Evolutionary conservation across 768 basidiomycete genomes (phyloP).

Genomic region (Mycena galericulata): DNA sequence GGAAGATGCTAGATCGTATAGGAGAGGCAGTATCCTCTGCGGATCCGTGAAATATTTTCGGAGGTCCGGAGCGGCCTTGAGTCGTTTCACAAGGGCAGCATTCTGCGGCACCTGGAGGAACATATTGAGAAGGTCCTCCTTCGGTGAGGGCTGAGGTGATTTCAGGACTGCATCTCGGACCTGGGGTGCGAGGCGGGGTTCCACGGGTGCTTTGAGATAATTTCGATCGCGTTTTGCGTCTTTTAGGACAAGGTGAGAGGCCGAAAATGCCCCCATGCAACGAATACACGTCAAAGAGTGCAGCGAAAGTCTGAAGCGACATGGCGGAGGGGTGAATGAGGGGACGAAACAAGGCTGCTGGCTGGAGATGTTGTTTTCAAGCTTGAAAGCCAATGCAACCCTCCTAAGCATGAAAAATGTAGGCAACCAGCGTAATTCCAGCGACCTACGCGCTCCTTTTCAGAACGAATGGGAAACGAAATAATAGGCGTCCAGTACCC

Average conservation of each 20-base stretch:
- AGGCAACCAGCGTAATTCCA: neutral
- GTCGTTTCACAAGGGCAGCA: neutral
- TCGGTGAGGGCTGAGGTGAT: neutral
- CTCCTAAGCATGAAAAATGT: slow-evolving; percentile 79
- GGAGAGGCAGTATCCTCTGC: slow-evolving; percentile 47
- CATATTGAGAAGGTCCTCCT: slow-evolving; percentile 11
- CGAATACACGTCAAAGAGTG: slow-evolving; percentile 35
- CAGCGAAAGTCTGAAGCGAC: slow-evolving; percentile 35
- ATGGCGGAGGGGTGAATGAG: slow-evolving; percentile 35
- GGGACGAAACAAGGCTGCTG: slow-evolving; percentile 6
- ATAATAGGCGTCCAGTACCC: too few species aligned
- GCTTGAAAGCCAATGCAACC: slow-evolving; percentile 65
- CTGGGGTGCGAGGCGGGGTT: neutral
- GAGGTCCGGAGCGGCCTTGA: slow-evolving; percentile 13
- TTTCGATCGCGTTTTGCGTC: slow-evolving; percentile 15
- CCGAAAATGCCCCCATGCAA: slow-evolving; percentile 3
- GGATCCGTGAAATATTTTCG: slow-evolving; percentile 44
- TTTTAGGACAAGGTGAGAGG: neutral
- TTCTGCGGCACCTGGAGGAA: slow-evolving; percentile 23
- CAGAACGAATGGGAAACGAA: too few species aligned
- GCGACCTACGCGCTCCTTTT: neutral
- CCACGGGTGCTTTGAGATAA: neutral
- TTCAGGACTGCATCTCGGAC: neutral
- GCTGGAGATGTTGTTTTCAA: slow-evolving; percentile 7
- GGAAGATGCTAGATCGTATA: slow-evolving; percentile 48